Conservation (phyloP, 208 protist species). For the Wallacemonas sp. region DNA sequence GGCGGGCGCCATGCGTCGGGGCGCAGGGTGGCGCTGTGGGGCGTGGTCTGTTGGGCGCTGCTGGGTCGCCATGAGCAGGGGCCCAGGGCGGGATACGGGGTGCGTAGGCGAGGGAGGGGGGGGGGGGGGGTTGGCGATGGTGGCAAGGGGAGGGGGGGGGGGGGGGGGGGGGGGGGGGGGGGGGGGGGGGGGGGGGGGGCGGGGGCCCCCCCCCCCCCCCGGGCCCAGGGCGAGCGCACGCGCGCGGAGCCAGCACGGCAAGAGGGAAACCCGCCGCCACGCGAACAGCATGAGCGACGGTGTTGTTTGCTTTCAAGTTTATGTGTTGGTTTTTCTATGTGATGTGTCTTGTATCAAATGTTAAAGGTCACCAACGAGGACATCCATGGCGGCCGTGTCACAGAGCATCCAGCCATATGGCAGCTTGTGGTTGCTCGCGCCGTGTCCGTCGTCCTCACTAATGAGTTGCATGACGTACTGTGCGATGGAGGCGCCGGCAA, state of each 20-base stretch:
- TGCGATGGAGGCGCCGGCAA: slow-evolving; percentile 46
- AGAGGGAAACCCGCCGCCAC: too few species aligned
- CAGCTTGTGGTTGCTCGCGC: neutral
- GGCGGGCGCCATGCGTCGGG: too few species aligned
- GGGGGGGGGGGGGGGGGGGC: too few species aligned
- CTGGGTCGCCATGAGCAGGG: too few species aligned
- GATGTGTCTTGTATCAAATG: neutral
- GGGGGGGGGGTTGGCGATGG: neutral
- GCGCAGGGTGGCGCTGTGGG: too few species aligned
- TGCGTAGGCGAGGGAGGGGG: neutral
- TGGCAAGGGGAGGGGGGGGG: neutral
- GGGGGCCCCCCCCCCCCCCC: too few species aligned
- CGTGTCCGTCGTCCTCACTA: slow-evolving; percentile 24
- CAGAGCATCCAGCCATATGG: slow-evolving; percentile 27
- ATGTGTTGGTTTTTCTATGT: neutral
- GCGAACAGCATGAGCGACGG: too few species aligned
- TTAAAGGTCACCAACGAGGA: slow-evolving; percentile 18
- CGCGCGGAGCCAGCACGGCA: too few species aligned
- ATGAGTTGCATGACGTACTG: slow-evolving; percentile 38
- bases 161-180: too few species aligned
- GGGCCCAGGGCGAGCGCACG: too few species aligned
- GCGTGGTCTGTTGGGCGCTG: too few species aligned
- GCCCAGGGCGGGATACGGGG: too few species aligned
- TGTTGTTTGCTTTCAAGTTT: neutral
- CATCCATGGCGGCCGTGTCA: slow-evolving; percentile 9